A percentile compares a stretch with the other conserved stretches of the same genome.
Evolutionary conservation across 75 land plant genomes (phyloP).

Genomic region (Cupressus sempervirens): DNA sequence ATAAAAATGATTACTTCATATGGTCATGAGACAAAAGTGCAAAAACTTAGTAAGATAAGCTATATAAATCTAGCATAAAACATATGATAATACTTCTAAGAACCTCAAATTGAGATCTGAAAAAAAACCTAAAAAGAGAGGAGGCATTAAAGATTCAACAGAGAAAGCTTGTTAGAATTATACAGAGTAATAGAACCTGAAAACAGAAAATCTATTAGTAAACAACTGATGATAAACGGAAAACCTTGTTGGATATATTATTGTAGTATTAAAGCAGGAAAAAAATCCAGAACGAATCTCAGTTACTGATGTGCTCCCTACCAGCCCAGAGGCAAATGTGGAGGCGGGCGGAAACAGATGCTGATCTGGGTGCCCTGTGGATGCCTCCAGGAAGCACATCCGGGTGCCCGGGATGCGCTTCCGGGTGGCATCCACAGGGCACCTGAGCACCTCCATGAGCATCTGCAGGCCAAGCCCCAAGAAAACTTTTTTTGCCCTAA

Average conservation of each 20-base stretch:
- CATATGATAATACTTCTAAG: background rate
- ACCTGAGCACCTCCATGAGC: too few relatives aligned
- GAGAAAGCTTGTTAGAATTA: background rate
- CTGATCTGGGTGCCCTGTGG: too few relatives aligned
- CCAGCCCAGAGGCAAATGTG: too few relatives aligned
- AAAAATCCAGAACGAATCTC: background rate
- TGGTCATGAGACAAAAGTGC: background rate
- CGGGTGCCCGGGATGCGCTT: too few relatives aligned
- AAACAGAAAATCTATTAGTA: background rate
- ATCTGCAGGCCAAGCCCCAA: too few relatives aligned
- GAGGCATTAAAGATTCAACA: background rate
- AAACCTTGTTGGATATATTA: background rate
- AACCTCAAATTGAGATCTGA: background rate
- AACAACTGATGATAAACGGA: background rate
- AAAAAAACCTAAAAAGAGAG: background rate
- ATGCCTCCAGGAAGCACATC: too few relatives aligned
- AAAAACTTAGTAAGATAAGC: background rate
- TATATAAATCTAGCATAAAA: background rate
- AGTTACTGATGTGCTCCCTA: too few relatives aligned
- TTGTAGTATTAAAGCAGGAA: background rate
- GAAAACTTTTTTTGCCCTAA: too few relatives aligned
- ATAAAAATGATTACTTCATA: background rate
- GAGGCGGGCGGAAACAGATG: too few relatives aligned
- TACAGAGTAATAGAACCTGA: background rate
- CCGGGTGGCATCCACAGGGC: too few relatives aligned